phyloP scores from a whole-genome alignment of 495 filamentous ascomycete species.

The Pyronema omphalodes region DNA sequence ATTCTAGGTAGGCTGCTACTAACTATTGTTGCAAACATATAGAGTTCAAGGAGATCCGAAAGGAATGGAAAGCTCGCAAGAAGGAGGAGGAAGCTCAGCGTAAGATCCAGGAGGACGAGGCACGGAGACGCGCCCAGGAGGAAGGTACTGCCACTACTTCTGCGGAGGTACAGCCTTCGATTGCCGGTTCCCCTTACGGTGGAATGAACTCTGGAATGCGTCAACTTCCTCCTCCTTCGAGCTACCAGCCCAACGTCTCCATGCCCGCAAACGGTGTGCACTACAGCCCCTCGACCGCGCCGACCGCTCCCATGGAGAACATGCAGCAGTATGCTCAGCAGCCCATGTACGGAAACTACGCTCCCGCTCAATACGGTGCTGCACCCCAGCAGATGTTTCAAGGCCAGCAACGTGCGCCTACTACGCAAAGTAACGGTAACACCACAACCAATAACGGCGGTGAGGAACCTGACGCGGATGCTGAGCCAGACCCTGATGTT shows the following conservation, averaged over 20 bases:
- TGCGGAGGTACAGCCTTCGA: slow-evolving; percentile 10
- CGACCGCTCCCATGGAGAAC: slow-evolving; percentile 21
- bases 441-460: slow-evolving; percentile 1
- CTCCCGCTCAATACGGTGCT: slow-evolving; percentile 13
- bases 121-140: slow-evolving; percentile 13
- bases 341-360: slow-evolving; percentile 18
- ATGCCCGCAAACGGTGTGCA: slow-evolving; percentile 13
- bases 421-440: slow-evolving; percentile 11
- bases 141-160: slow-evolving; percentile 6
- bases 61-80: slow-evolving; percentile 97
- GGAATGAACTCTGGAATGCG: slow-evolving; percentile 13
- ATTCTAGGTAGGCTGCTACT: neutral
- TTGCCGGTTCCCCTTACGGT: slow-evolving; percentile 12
- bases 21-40: slow-evolving; percentile 2
- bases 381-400: slow-evolving; percentile 18
- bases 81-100: slow-evolving; percentile 89
- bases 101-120: slow-evolving; percentile 68
- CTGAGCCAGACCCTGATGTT: slow-evolving; percentile 20
- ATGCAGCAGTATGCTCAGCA: slow-evolving; percentile 21
- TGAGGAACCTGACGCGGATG: slow-evolving; percentile 18
- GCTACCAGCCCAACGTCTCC: slow-evolving; percentile 10
- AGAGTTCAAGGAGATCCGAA: slow-evolving; percentile 99
- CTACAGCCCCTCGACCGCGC: slow-evolving; percentile 15
- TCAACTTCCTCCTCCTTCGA: slow-evolving; percentile 19
- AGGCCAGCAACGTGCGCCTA: slow-evolving; percentile 18